A percentile compares a stretch with the other conserved stretches of the same genome.
These are phyloP conservation scores for Nicotiana tabacum DNA, from an alignment of 257 asterid genomes.

Conservation along the genomic window DNA sequence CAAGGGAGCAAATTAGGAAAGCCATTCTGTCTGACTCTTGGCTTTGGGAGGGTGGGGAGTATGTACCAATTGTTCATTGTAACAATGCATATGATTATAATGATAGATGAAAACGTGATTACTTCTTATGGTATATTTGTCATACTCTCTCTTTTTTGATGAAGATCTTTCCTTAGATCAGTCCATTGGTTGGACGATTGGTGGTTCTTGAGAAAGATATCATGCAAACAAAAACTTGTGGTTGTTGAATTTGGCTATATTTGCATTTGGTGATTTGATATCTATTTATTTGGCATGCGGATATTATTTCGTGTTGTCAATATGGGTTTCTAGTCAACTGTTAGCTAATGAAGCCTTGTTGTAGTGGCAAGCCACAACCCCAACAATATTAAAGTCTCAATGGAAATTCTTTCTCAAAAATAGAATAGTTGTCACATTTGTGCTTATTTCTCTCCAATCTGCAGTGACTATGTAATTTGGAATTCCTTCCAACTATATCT, in stretches of 20 bases:
- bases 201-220: neutral
- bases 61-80: neutral
- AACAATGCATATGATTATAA: neutral
- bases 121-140: neutral
- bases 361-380: neutral
- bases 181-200: neutral
- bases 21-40: neutral
- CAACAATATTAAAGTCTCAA: neutral
- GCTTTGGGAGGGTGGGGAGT: neutral
- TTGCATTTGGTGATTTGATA: neutral
- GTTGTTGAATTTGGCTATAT: neutral
- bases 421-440: neutral
- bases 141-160: neutral
- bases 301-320: neutral
- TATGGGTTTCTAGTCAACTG: neutral
- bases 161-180: neutral
- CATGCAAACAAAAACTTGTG: neutral
- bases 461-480: neutral
- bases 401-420: neutral
- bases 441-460: neutral
- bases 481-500: neutral
- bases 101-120: neutral
- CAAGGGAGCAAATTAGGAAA: neutral
- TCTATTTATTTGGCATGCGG: neutral
- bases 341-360: neutral